Evolutionary conservation across 164 flowering plant species (phyloP), one percentile per base, ranked within the genome.

Genomic region (Dillenia suffruticosa): DNA sequence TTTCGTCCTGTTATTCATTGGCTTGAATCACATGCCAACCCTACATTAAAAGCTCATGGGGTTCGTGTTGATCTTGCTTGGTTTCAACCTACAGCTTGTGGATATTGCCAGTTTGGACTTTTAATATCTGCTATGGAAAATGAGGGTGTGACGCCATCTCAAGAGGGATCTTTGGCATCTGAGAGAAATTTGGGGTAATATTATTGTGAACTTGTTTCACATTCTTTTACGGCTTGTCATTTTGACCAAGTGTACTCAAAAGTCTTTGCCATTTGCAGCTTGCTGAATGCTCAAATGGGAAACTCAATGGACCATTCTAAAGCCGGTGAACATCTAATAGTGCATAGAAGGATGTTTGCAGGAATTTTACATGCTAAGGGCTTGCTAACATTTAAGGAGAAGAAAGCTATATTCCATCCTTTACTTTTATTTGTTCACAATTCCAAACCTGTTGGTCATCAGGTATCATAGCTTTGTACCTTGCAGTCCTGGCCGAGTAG

Each of bases 1-100:
- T 83, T 88, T 73, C 63, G 64, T 60, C 84, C 82, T 58, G 76
- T 93, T 56, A 65, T 90, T 53, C 63, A 63, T 63, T 93, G 98
- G 98, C 84, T 93, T 66, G 90, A 86, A 58, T 82, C 86, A 40
- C 85, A 88, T 81, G 98, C 84, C 56, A 93, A 93, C 67, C 90
- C 92, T 68, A 77, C 79, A 61, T 72, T 93, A 62, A 77, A 73
- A 58, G 43, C 71, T 52, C 80, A 84, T 76, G 88, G 92, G 58
- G 66, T 93, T 9, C 76, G 75, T 47, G 78, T 87, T 70, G 83
- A 88, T 61, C 86, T 93, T 43, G 87, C 92, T 47, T 80, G 87
- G 78, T 87, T 87, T 75, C 97, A 87, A 73, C 83, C 89, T 46
- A 81, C 92, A 51, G 72, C 84, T 51, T 80, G 67, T 64, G 84